Percentiles rank a stretch among this genome's conserved stretches.
phyloP scores from a whole-genome alignment of 2,329 filamentous ascomycete genomes.

The Aplosporella prunicola region DNA sequence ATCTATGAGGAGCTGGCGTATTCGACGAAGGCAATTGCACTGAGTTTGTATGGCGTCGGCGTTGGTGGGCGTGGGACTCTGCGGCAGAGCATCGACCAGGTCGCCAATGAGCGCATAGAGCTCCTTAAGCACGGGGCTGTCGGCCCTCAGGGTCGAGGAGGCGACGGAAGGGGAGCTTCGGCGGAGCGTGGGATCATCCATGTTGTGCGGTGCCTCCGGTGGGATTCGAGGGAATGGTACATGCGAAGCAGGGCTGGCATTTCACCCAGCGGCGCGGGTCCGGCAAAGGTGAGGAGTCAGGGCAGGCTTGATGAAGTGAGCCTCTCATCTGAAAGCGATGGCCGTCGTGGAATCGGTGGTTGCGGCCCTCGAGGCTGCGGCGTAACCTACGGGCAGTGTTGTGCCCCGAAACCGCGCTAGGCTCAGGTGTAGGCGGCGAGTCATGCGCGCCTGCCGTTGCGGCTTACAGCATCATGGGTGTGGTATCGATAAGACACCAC shows the following conservation, averaged over 20 bases:
- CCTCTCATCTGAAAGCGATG: constrained; percentile 8
- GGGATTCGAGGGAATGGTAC: constrained; percentile 17
- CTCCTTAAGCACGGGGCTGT: constrained; percentile 29
- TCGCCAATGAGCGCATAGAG: constrained; percentile 29
- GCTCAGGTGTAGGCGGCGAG: too few relatives aligned
- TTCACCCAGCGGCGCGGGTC: constrained; percentile 9
- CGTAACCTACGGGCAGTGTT: too few relatives aligned
- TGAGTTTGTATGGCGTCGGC: constrained; percentile 25
- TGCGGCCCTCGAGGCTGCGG: neutral
- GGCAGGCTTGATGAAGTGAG: constrained; percentile 1
- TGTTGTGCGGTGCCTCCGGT: constrained; percentile 22
- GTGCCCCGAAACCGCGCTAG: too few relatives aligned
- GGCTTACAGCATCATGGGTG: too few relatives aligned
- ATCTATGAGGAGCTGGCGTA: constrained; percentile 56
- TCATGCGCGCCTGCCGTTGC: too few relatives aligned
- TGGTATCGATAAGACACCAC: too few relatives aligned
- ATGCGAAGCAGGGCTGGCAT: constrained; percentile 16
- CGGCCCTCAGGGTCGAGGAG: constrained; percentile 28
- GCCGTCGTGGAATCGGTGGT: too few relatives aligned
- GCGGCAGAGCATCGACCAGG: constrained; percentile 21
- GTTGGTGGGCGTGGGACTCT: constrained; percentile 20
- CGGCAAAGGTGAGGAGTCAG: constrained; percentile 5
- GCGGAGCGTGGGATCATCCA: constrained; percentile 24
- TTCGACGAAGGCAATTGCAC: constrained; percentile 49
- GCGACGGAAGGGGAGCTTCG: constrained; percentile 30